phyloP scores from a whole-genome alignment of 1,284 basidiomycete genomes.

The Ganoderma lingzhi region DNA sequence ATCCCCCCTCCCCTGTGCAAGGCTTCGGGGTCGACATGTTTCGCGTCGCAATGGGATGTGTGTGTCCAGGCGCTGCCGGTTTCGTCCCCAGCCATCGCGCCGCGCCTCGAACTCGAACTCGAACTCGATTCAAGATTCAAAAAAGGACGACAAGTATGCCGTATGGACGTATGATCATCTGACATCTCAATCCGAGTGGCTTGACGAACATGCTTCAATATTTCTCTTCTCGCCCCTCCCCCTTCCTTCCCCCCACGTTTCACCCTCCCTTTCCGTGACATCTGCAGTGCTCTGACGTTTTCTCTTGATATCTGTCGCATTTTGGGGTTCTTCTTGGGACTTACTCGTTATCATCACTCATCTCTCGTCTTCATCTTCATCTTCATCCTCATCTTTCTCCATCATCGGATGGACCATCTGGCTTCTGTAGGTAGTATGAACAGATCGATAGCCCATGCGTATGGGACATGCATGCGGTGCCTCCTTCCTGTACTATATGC shows the following conservation, averaged over 20 bases:
- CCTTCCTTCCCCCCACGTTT: background rate
- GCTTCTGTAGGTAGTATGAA: background rate
- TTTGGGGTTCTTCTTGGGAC: conserved; percentile 1
- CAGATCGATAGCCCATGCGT: background rate
- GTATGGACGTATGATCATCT: conserved; percentile 11
- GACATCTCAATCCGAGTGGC: conserved; percentile 5
- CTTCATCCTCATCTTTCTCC: background rate
- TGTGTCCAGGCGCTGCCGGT: background rate
- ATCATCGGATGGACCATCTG: conserved; percentile 2
- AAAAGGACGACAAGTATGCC: conserved; percentile 5
- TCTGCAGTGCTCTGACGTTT: no score
- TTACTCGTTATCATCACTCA: background rate
- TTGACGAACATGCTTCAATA: background rate
- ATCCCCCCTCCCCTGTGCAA: background rate
- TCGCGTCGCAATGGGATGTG: background rate
- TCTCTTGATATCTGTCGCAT: background rate
- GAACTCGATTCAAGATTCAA: background rate
- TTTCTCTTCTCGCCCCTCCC: background rate
- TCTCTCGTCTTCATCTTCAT: conserved; percentile 1
- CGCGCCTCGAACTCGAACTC: background rate
- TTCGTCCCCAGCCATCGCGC: conserved; percentile 1
- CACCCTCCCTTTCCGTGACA: background rate
- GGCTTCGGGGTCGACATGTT: conserved; percentile 3
- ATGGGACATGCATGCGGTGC: conserved; percentile 1
- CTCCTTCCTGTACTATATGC: background rate